Conservation (phyloP, 2,329 filamentous ascomycete genomes). For the Arthrocladium fulminans region DNA sequence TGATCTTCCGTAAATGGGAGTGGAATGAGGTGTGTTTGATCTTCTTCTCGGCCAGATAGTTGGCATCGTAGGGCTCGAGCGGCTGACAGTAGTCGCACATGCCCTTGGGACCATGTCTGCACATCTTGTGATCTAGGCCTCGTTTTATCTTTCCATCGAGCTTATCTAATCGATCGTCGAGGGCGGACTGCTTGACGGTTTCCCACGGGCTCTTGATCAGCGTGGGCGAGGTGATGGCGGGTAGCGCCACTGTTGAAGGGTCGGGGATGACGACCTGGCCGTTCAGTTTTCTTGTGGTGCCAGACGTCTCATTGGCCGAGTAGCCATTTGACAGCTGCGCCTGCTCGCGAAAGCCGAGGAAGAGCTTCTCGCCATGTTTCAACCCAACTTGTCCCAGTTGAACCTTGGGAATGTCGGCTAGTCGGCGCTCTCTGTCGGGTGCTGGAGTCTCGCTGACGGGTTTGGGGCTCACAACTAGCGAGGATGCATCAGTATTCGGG, state of each 20-base stretch:
- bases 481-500: constrained; percentile 44
- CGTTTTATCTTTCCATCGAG: constrained; percentile 81
- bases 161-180: constrained; percentile 81
- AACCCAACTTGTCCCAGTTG: constrained; percentile 50
- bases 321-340: constrained; percentile 43
- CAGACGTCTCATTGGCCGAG: constrained; percentile 20
- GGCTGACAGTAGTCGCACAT: constrained; percentile 99
- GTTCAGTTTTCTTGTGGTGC: constrained; percentile 60
- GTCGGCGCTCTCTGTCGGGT: constrained; percentile 44
- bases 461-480: constrained; percentile 51
- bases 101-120: constrained; percentile 87
- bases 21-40: constrained; percentile 99
- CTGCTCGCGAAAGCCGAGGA: constrained; percentile 66
- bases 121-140: constrained; percentile 72
- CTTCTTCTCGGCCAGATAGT: constrained; percentile 87
- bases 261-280: constrained; percentile 54
- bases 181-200: constrained; percentile 71
- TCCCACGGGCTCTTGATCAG: constrained; percentile 89
- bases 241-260: constrained; percentile 35
- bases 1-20: constrained; percentile 86
- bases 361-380: constrained; percentile 87
- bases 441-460: constrained; percentile 42
- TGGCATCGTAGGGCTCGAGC: constrained; percentile 82
- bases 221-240: constrained; percentile 23
- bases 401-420: constrained; percentile 46